phyloP scores from a whole-genome alignment of 148 eudicot species.

The Chenopodium suecicum region DNA sequence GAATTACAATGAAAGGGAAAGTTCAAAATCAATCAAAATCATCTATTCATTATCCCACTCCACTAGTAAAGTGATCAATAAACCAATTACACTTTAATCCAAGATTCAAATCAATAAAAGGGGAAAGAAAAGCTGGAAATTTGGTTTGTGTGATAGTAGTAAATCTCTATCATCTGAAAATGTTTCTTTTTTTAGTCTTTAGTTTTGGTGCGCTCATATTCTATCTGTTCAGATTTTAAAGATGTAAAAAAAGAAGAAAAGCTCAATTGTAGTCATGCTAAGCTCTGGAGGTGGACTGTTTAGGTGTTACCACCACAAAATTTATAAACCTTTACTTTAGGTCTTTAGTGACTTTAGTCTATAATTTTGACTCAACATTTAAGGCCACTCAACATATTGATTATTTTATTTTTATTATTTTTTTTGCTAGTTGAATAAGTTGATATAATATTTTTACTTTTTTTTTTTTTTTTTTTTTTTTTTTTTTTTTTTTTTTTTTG shows the following conservation, averaged over 20 bases:
- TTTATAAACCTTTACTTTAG: too few species aligned
- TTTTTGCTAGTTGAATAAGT: too few species aligned
- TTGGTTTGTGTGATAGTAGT: background rate
- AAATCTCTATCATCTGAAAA: background rate
- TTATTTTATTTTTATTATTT: too few species aligned
- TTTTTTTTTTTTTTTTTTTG: too few species aligned
- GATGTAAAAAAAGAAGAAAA: background rate
- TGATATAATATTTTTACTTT: too few species aligned
- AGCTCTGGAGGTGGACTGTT: background rate
- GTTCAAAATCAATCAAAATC: background rate
- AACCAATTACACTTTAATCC: background rate
- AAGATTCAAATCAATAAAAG: slow-evolving; percentile 11
- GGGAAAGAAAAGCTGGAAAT: background rate
- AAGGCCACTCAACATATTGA: too few species aligned
- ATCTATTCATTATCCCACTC: too few species aligned
- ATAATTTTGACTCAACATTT: too few species aligned
- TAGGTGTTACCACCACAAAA: background rate
- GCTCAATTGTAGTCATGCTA: slow-evolving; percentile 8
- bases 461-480: too few species aligned
- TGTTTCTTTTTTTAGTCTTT: slow-evolving; percentile 21
- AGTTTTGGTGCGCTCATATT: slow-evolving; percentile 22
- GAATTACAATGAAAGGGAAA: background rate
- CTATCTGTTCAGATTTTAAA: background rate
- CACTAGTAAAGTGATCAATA: background rate
- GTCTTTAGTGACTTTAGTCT: background rate